Conservation (phyloP, 176 grass and related monocot genomes). For the Phyllostachys edulis region DNA sequence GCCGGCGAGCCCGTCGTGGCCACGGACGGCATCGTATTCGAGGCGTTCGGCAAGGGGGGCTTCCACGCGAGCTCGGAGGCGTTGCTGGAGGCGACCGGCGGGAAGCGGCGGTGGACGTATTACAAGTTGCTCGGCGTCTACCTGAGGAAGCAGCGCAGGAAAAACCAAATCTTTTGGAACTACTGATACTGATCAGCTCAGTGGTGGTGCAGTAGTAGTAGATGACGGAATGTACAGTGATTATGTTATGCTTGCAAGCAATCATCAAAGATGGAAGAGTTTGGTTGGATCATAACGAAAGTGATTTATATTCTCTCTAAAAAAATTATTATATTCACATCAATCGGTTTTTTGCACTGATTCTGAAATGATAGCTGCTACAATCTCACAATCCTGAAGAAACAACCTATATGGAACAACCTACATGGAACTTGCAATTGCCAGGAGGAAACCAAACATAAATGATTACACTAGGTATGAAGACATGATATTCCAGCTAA, state of each 20-base stretch:
- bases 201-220: background rate
- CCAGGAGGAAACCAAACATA: background rate
- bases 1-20: conserved; percentile 34
- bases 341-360: background rate
- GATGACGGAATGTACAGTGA: background rate
- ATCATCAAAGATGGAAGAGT: background rate
- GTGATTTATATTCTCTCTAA: background rate
- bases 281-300: background rate
- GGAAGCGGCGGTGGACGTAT: conserved; percentile 54
- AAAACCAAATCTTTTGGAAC: conserved; percentile 81
- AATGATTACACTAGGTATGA: conserved; percentile 58
- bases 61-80: conserved; percentile 70
- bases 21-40: conserved; percentile 58
- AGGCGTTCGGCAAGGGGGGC: conserved; percentile 70
- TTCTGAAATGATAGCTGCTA: background rate
- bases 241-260: background rate
- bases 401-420: background rate
- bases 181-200: conserved; percentile 46
- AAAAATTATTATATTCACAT: background rate
- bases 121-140: conserved; percentile 53
- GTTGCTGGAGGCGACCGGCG: conserved; percentile 43
- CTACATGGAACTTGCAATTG: background rate
- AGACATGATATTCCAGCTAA: conserved; percentile 91
- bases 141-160: conserved; percentile 58
- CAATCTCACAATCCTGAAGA: background rate